phyloP scores from a whole-genome alignment of 2,329 filamentous ascomycete genomes.

The Akanthomyces muscarius region DNA sequence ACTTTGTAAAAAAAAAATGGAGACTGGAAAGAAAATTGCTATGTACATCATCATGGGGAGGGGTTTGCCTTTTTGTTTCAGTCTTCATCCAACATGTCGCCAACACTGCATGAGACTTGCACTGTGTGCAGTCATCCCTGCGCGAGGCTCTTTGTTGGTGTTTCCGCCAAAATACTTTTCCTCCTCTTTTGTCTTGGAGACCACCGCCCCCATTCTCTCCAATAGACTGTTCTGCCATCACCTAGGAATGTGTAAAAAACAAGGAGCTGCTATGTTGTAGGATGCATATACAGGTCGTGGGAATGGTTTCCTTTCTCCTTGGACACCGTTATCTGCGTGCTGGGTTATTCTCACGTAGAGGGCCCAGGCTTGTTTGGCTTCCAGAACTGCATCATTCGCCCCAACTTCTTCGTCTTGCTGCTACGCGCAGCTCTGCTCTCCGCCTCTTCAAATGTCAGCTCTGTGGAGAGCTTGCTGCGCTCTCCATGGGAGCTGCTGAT shows the following conservation, averaged over 20 bases:
- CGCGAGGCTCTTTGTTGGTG: neutral
- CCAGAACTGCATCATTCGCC: slow-evolving; percentile 77
- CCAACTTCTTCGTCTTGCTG: slow-evolving; percentile 66
- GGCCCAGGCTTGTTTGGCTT: slow-evolving; percentile 51
- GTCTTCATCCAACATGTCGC: neutral
- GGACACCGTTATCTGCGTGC: neutral
- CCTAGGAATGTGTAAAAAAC: neutral
- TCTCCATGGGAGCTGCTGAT: slow-evolving; percentile 73
- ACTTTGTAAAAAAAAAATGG: slow-evolving; percentile 1
- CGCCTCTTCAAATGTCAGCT: slow-evolving; percentile 55
- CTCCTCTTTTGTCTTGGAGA: neutral
- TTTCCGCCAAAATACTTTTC: neutral
- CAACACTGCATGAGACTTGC: neutral
- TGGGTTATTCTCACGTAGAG: slow-evolving; percentile 24
- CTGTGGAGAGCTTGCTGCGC: slow-evolving; percentile 69
- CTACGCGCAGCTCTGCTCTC: slow-evolving; percentile 51
- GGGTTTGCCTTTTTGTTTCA: neutral
- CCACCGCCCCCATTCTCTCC: neutral
- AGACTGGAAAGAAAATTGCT: slow-evolving; percentile 4
- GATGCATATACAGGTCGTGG: neutral
- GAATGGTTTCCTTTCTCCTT: neutral
- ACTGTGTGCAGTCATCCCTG: neutral
- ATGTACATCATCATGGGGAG: slow-evolving; percentile 14
- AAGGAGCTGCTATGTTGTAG: neutral
- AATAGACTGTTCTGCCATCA: neutral